phyloP scores from a whole-genome alignment of 2,329 filamentous ascomycete species.

The Blumeria hordei region DNA sequence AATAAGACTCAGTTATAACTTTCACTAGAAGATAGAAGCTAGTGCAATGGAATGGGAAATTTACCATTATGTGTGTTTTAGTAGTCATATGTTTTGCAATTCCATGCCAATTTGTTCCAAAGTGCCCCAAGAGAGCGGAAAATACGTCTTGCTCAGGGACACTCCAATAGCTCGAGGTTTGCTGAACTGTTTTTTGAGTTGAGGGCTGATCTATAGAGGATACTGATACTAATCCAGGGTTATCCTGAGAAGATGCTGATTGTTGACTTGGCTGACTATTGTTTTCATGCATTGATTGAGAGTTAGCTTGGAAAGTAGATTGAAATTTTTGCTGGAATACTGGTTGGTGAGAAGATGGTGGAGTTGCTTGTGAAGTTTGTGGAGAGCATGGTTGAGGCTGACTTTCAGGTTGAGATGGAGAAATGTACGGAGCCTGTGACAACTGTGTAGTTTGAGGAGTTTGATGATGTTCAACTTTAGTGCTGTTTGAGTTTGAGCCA shows the following conservation, averaged over 20 bases:
- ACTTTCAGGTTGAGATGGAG: too few species aligned
- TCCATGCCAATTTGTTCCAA: slow-evolving; percentile 54
- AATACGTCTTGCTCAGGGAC: slow-evolving; percentile 63
- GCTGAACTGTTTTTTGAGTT: slow-evolving; percentile 16
- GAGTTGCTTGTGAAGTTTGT: too few species aligned
- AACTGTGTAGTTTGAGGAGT: too few species aligned
- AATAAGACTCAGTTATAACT: slow-evolving; percentile 14
- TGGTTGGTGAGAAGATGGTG: too few species aligned
- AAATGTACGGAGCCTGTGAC: too few species aligned
- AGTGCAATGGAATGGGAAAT: slow-evolving; percentile 14
- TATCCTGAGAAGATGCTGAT: slow-evolving; percentile 10
- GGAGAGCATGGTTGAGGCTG: too few species aligned
- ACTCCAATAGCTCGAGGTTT: slow-evolving; percentile 69
- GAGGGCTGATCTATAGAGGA: slow-evolving; percentile 8
- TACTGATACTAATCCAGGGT: slow-evolving; percentile 11
- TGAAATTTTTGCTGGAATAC: too few species aligned
- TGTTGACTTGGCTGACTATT: slow-evolving; percentile 3
- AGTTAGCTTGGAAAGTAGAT: too few species aligned
- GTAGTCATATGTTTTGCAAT: slow-evolving; percentile 63
- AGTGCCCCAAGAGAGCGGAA: slow-evolving; percentile 43
- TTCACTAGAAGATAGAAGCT: slow-evolving; percentile 10
- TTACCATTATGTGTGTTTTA: slow-evolving; percentile 69
- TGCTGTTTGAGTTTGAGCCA: too few species aligned
- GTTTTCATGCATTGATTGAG: too few species aligned
- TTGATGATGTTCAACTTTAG: too few species aligned